Conservation (phyloP, 345 rosid species). For the Hibiscus tridactylites region DNA sequence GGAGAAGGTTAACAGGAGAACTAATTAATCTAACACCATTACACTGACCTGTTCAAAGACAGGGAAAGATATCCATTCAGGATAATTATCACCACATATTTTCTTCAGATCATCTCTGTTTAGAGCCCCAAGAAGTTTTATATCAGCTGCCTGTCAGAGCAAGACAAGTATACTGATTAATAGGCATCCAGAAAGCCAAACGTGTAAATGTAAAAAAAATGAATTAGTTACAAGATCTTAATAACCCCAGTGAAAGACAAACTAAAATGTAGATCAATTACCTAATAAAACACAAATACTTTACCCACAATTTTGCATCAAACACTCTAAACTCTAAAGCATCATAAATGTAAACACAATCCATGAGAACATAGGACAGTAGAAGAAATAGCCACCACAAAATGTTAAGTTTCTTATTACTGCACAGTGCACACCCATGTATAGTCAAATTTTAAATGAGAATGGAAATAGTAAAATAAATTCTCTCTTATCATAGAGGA, state of each 20-base stretch:
- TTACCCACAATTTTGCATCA: background rate
- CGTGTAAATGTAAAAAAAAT: background rate
- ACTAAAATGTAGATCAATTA: background rate
- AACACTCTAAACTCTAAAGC: background rate
- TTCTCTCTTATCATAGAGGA: background rate
- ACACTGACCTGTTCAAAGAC: constrained; percentile 84
- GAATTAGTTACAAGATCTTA: background rate
- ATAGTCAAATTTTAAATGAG: background rate
- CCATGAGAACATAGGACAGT: background rate
- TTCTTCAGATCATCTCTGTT: constrained; percentile 90
- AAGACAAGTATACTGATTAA: background rate
- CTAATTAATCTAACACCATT: background rate
- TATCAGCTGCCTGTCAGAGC: constrained; percentile 73
- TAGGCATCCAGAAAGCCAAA: background rate
- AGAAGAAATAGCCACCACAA: background rate
- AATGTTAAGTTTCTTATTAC: background rate
- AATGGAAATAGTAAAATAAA: background rate
- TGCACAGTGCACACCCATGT: background rate
- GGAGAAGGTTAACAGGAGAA: background rate
- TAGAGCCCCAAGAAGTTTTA: constrained; percentile 80
- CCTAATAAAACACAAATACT: background rate
- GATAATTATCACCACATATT: constrained; percentile 92
- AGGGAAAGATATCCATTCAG: constrained; percentile 97
- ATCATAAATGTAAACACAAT: background rate
- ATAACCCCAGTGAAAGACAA: background rate